Percentiles rank a stretch among this genome's conserved stretches.
These are phyloP conservation scores for Lentinula lateritia DNA, from an alignment of 768 basidiomycete species.

Conservation along the genomic window DNA sequence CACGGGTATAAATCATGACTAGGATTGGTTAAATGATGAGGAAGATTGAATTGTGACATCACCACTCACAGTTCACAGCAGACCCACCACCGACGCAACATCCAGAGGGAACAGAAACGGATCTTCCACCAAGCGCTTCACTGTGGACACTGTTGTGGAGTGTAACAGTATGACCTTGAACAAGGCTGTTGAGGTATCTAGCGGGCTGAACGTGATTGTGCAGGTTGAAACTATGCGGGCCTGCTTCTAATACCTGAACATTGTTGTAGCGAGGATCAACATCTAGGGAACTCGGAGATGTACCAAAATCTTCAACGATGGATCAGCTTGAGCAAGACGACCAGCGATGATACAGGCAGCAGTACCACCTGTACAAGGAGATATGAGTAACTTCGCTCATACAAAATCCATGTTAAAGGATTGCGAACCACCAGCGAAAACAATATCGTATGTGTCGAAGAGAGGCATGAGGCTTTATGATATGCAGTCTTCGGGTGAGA, in stretches of 20 bases:
- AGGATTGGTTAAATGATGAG: not conserved
- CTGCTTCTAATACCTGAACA: slow-evolving; percentile 29
- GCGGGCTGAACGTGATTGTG: slow-evolving; percentile 35
- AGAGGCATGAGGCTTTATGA: not conserved
- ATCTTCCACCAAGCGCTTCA: slow-evolving; percentile 26
- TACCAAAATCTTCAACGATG: slow-evolving; percentile 32
- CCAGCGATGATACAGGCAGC: slow-evolving; percentile 32
- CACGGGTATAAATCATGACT: slow-evolving; percentile 35
- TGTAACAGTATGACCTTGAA: slow-evolving; percentile 28
- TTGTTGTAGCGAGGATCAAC: slow-evolving; percentile 2
- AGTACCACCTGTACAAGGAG: slow-evolving; percentile 22
- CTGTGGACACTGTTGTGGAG: slow-evolving; percentile 26
- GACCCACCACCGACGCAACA: slow-evolving; percentile 43
- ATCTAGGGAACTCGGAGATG: slow-evolving; percentile 21
- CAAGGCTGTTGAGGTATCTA: slow-evolving; percentile 27
- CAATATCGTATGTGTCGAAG: slow-evolving; percentile 21
- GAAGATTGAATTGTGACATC: not conserved
- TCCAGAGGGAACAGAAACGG: slow-evolving; percentile 24
- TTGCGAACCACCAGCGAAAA: slow-evolving; percentile 29
- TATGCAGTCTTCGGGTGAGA: not conserved
- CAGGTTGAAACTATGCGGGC: slow-evolving; percentile 29
- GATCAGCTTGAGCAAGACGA: slow-evolving; percentile 31
- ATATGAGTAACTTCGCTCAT: not conserved
- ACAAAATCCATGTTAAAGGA: too few species aligned
- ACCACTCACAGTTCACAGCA: slow-evolving; percentile 33